Conservation (phyloP, 1,284 basidiomycete genomes). For the Tilletia caries region DNA sequence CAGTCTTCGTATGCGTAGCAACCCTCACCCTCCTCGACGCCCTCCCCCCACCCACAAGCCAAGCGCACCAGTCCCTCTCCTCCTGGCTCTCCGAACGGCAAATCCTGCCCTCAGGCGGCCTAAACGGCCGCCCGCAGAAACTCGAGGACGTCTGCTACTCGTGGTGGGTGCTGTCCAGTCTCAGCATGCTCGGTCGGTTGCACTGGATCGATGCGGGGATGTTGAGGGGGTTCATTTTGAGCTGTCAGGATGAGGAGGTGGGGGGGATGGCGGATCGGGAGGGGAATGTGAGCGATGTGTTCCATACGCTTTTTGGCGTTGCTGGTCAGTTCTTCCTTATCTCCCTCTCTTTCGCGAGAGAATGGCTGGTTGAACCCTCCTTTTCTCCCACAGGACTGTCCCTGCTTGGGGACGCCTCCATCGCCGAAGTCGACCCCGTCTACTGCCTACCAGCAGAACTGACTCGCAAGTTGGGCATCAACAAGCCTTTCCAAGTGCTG, state of each 20-base stretch:
- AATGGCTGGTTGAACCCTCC: no score
- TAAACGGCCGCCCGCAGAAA: conserved; percentile 95
- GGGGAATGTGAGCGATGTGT: conserved; percentile 90
- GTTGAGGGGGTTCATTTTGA: conserved; percentile 75
- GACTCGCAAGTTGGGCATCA: conserved; percentile 56
- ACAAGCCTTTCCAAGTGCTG: conserved; percentile 32
- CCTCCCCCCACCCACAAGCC: conserved; percentile 59
- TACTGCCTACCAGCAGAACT: conserved; percentile 88
- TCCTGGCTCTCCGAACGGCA: conserved; percentile 95
- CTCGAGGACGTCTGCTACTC: conserved; percentile 98
- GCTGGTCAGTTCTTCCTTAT: conserved; percentile 64
- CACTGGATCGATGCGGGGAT: conserved; percentile 88
- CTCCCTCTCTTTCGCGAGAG: background rate
- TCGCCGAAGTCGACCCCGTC: conserved; percentile 82
- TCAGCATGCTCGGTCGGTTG: conserved; percentile 79
- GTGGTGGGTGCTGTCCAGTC: conserved; percentile 88
- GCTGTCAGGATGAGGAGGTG: conserved; percentile 82
- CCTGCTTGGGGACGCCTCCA: conserved; percentile 77
- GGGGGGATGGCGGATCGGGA: conserved; percentile 94
- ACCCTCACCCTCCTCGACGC: conserved; percentile 80
- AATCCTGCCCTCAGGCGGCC: conserved; percentile 75
- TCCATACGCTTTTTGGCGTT: conserved; percentile 89
- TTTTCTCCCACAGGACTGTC: conserved; percentile 67
- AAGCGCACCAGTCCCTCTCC: conserved; percentile 64
- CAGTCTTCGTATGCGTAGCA: conserved; percentile 86